Evolutionary conservation across 1,284 basidiomycete genomes (phyloP).

Genomic region (Ceratobasidium sp.): DNA sequence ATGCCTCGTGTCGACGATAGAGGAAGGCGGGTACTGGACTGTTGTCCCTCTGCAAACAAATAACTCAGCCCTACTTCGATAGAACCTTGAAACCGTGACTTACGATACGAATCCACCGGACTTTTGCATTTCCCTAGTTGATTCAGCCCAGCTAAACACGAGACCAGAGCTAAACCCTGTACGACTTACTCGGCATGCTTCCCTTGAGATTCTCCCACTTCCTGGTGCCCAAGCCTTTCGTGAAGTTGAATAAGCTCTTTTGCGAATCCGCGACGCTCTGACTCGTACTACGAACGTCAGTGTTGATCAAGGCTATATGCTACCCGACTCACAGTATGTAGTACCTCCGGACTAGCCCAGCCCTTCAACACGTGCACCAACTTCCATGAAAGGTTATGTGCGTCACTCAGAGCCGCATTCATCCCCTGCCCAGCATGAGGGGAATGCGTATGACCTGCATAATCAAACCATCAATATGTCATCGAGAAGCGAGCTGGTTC

Average conservation of each 20-base stretch:
- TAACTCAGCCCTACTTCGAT: not conserved
- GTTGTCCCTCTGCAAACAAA: conserved; percentile 61
- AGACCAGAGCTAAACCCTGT: not conserved
- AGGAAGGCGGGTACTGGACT: conserved; percentile 68
- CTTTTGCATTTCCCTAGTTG: not conserved
- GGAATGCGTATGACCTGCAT: conserved; percentile 51
- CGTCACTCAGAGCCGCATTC: conserved; percentile 53
- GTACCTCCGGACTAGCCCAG: conserved; percentile 69
- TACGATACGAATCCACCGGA: conserved; percentile 20
- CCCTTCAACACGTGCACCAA: conserved; percentile 77
- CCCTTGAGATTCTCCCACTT: conserved; percentile 15
- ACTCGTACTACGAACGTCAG: conserved; percentile 18
- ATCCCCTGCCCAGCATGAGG: conserved; percentile 54
- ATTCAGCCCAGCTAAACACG: not conserved
- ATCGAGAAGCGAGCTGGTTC: too few relatives aligned
- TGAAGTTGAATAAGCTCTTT: conserved; percentile 17
- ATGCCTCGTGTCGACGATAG: conserved; percentile 59
- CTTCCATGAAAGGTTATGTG: conserved; percentile 69
- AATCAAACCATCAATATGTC: not conserved
- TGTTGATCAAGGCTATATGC: not conserved
- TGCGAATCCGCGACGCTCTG: conserved; percentile 21
- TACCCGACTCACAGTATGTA: conserved; percentile 69
- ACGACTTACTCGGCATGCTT: conserved; percentile 15
- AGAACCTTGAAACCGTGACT: not conserved
- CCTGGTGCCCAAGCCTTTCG: conserved; percentile 1